Evolutionary conservation across 805 yeast species (phyloP).

Genomic region (Jamesozyma gamospora): DNA sequence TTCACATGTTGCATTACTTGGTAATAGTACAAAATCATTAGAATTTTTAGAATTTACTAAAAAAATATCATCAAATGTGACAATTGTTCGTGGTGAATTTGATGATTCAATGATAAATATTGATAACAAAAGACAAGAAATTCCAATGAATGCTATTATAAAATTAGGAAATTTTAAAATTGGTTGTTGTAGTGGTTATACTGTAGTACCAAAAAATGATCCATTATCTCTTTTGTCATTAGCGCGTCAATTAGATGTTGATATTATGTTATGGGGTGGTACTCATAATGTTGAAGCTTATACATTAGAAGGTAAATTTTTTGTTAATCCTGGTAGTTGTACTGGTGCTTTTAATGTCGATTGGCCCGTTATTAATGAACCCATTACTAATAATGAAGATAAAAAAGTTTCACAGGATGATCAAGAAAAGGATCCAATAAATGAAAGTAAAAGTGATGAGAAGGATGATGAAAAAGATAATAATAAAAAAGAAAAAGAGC

Average conservation of each 20-base stretch:
- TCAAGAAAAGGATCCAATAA: constrained; percentile 1
- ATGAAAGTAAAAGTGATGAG: background rate
- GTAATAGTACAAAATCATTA: constrained; percentile 65
- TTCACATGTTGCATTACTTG: constrained; percentile 73
- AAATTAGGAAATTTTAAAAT: constrained; percentile 62
- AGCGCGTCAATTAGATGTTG: constrained; percentile 89
- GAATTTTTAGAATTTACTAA: constrained; percentile 56
- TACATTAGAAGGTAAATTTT: constrained; percentile 83
- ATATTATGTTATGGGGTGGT: constrained; percentile 85
- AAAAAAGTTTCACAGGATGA: background rate
- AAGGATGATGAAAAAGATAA: constrained; percentile 2
- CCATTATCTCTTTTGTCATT: constrained; percentile 72
- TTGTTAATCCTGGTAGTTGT: constrained; percentile 94
- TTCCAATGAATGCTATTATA: constrained; percentile 59
- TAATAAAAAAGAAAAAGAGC: constrained; percentile 1
- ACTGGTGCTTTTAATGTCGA: constrained; percentile 79
- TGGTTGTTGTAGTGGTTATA: constrained; percentile 80
- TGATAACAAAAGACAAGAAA: constrained; percentile 9
- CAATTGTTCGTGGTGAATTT: constrained; percentile 73
- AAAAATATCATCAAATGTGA: constrained; percentile 60
- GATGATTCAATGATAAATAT: constrained; percentile 36
- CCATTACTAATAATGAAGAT: background rate
- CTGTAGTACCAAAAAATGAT: constrained; percentile 75
- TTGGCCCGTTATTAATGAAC: constrained; percentile 36
- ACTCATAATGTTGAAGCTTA: constrained; percentile 90